Evolutionary conservation across 2,329 filamentous ascomycete species (phyloP), one percentile per base, ranked within the genome.

Genomic region (Graphilbum fragrans): DNA sequence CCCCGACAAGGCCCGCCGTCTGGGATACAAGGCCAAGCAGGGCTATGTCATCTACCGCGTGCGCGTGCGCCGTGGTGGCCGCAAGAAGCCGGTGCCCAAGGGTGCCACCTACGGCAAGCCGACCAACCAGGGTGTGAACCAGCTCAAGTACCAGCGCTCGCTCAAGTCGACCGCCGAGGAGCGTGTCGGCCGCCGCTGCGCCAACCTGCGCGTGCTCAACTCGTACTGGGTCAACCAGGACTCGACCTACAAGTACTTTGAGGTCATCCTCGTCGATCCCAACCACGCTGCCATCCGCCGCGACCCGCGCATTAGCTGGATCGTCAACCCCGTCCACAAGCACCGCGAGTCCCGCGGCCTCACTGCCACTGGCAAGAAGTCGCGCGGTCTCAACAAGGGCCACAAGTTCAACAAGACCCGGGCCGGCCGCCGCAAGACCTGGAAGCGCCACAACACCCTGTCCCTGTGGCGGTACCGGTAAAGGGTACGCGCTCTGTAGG

Each of bases 141-240:
- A 98, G 80, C 87, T 98, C 67, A 98, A 98, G 81, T 98, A 96
- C 84, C 93, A 98, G 82, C 86, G 90, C 68, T 96, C 92, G 56
- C 88, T 96, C 67, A 84, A 83, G 70, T 78, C 90, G 60, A 98
- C 92, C 59, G 93, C 93, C 60, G 93, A 98, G 79, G 92, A 98
- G 83, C 92, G 92, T 84, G 90, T 98, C 65, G 92, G 93, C 63
- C 88, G 88, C 70, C 88, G 90, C 67, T 95, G 88, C 77, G 87
- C 88, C 72, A 98, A 98, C 76, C 73, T 98, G 69, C 87, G 92
- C 65, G 92, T 98, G 64, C 84, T 98, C 63, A 98, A 98, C 85
- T 96, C 90, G 52, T 98, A 98, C 88, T 98, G 93, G 93, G 86
- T 98, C 78, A 98, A 98, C 85, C 87, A 96, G 80, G 92, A 98